Evolutionary conservation across 768 basidiomycete species (phyloP), one percentile per base, ranked within the genome.

Genomic region (Mycena latifolia): DNA sequence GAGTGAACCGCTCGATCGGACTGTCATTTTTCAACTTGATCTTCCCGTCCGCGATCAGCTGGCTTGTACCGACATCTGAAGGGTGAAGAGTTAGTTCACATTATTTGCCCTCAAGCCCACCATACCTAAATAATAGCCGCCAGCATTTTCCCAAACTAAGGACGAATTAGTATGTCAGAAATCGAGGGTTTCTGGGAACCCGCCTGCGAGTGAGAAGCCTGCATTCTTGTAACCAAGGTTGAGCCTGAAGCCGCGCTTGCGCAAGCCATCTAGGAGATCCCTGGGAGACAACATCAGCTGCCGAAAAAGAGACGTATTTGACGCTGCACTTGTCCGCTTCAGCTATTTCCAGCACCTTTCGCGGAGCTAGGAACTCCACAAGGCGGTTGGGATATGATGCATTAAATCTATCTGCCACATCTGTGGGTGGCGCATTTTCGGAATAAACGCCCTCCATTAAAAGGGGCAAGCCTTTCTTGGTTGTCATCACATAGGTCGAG

Each of bases 21-120:
- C 78, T 77, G 60, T 88, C 88, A 76, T 84, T 88, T 78, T 91
- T 92, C 61, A 92, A 76, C 74, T 90, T 90, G 80, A 92, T 89
- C 72, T 88, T 86, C 7, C 89, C 89, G 70, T 90, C 87, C 48
- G 85, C 83, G 71, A 92, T 86, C 67, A 86, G 77, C 74, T 89
- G 84, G 64, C 85, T 85, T 12, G 85, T 86, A 33, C 89, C 89
- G 22, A 85, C 83, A 67, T 88, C 88, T 88, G 55, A 22, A 25
- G 9, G n/a, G 18, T 28, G 5, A 52, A 27, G 28, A 35, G 28
- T 37, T 15, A 31, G n/a, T 45, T 41, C 69, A 47, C 10, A 33
- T 14, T 43, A 12, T 10, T 15, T 20, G 17, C 10, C 14, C 24
- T 37, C 41, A 25, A 15, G 22, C 47, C 17, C 7, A 60, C 78